phyloP scores from a whole-genome alignment of 1,284 basidiomycete species.

The Exobasidium rhododendri region DNA sequence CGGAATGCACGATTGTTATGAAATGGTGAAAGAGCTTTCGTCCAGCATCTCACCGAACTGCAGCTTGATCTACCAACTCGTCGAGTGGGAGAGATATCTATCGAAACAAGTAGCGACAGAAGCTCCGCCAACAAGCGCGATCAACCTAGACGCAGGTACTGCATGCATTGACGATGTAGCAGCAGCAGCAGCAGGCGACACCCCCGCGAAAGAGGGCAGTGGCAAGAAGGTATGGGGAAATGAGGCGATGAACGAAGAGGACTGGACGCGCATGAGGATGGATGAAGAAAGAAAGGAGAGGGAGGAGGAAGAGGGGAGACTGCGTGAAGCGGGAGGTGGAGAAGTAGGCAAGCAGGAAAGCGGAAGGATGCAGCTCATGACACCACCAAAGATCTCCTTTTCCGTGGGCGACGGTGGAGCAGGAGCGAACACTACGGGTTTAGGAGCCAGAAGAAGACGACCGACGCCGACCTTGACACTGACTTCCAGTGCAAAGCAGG shows the following conservation, averaged over 20 bases:
- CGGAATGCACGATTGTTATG: slow-evolving; percentile 87
- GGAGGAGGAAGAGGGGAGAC: slow-evolving; percentile 32
- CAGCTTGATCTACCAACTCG: slow-evolving; percentile 90
- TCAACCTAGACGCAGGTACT: not conserved
- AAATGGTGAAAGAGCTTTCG: slow-evolving; percentile 63
- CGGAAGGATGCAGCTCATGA: not conserved
- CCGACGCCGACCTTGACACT: slow-evolving; percentile 2
- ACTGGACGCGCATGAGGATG: slow-evolving; percentile 45
- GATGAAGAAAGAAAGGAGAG: slow-evolving; percentile 45
- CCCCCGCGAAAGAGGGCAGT: not conserved
- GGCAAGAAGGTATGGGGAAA: slow-evolving; percentile 35
- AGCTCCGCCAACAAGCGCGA: no score
- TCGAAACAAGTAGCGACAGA: slow-evolving; percentile 24
- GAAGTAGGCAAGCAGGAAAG: not conserved
- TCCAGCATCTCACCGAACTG: slow-evolving; percentile 66
- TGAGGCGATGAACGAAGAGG: slow-evolving; percentile 46
- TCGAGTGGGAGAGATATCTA: slow-evolving; percentile 85
- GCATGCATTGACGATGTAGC: slow-evolving; percentile 26
- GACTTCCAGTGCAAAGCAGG: not conserved
- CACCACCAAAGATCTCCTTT: not conserved
- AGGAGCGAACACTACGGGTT: not conserved
- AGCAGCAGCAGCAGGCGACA: not conserved
- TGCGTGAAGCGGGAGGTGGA: slow-evolving; percentile 20
- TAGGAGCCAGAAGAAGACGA: slow-evolving; percentile 10
- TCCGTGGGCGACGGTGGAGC: not conserved